Percentiles rank a stretch among this genome's conserved stretches.
Evolutionary conservation across 176 grass and related monocot genomes (phyloP).

Genomic region (Saccharum officinarum): DNA sequence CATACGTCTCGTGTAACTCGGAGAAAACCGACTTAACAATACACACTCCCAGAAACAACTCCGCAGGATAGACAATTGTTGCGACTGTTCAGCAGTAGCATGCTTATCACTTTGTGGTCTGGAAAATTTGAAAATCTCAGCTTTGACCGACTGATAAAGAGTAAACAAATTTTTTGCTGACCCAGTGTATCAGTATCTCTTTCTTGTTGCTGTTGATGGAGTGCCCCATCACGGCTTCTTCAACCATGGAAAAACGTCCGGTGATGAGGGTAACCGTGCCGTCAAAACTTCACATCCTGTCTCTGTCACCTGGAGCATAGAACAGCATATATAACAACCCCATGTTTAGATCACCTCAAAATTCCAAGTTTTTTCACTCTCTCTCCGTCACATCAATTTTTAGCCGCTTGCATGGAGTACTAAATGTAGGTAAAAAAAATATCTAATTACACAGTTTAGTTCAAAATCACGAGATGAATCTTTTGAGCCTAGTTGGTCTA

Average conservation of each 20-base stretch:
- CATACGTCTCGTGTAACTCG: neutral
- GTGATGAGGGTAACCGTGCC: constrained; percentile 73
- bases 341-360: too few species aligned
- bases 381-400: too few species aligned
- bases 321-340: constrained; percentile 13
- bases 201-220: neutral
- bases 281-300: constrained; percentile 89
- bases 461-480: too few species aligned
- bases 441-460: too few species aligned
- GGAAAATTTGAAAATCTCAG: neutral
- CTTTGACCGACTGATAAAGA: neutral
- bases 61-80: neutral
- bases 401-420: too few species aligned
- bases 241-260: constrained; percentile 86
- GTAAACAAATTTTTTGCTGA: neutral
- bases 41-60: neutral
- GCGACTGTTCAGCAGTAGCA: neutral
- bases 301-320: constrained; percentile 74
- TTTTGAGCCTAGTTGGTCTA: too few species aligned
- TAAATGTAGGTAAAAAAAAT: too few species aligned
- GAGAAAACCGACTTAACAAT: neutral
- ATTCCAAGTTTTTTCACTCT: too few species aligned
- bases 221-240: constrained; percentile 53
- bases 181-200: neutral
- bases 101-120: neutral